phyloP scores from a whole-genome alignment of 2,329 filamentous ascomycete genomes.

The Diaporthe aspalathi region DNA sequence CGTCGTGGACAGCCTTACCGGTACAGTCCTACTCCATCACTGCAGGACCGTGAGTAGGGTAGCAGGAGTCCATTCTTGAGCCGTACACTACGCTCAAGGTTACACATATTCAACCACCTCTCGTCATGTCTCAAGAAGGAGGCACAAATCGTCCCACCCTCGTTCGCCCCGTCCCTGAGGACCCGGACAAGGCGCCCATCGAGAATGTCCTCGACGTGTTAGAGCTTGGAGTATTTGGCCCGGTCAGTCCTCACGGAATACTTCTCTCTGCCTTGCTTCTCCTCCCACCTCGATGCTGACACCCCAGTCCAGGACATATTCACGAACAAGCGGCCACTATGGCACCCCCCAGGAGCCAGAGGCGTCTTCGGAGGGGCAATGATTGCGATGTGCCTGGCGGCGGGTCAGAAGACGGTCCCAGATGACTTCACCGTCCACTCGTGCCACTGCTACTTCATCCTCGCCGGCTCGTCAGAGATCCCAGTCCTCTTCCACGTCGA shows the following conservation, averaged over 20 bases:
- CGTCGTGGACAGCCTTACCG: neutral
- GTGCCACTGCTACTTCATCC: slow-evolving; percentile 99
- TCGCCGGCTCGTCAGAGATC: slow-evolving; percentile 85
- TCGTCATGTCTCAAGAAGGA: slow-evolving; percentile 32
- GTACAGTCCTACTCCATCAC: neutral
- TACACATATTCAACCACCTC: neutral
- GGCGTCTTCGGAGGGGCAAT: slow-evolving; percentile 95
- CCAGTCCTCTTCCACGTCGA: slow-evolving; percentile 97
- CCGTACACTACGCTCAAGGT: neutral
- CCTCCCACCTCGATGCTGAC: neutral
- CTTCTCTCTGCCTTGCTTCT: slow-evolving; percentile 7
- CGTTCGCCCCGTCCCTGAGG: slow-evolving; percentile 78
- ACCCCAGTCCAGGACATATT: slow-evolving; percentile 71
- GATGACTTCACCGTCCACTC: slow-evolving; percentile 86
- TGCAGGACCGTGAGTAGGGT: neutral
- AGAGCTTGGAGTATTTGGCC: slow-evolving; percentile 79
- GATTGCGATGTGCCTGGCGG: slow-evolving; percentile 90
- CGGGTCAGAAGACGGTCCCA: slow-evolving; percentile 89
- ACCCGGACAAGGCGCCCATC: slow-evolving; percentile 80
- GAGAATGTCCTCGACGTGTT: slow-evolving; percentile 92
- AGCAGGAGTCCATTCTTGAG: neutral
- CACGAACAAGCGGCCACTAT: slow-evolving; percentile 90
- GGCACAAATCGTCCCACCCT: slow-evolving; percentile 62
- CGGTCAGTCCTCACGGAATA: slow-evolving; percentile 61
- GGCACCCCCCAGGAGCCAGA: slow-evolving; percentile 91